Evolutionary conservation across 805 yeast genomes (phyloP), one percentile per base, ranked within the genome.

Genomic region (Candida tammaniensis): DNA sequence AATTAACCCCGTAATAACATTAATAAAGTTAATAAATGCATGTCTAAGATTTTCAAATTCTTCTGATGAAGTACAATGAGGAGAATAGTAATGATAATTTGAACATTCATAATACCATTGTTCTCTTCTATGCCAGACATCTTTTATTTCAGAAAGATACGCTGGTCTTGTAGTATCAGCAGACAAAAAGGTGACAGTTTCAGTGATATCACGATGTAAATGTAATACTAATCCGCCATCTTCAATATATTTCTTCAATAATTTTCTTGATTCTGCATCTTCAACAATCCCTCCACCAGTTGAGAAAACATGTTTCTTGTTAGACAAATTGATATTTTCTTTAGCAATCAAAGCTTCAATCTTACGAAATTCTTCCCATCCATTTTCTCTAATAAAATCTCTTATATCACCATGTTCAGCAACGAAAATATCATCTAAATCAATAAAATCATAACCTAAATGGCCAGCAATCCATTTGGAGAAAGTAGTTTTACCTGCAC

Each of bases 231-330:
- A 72, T 24, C 96, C 95, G 17, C 84, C 85, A 10, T 59, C 43
- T 15, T 62, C 49, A 25, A 57, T 50, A 55, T 78, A 84, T 6
- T 67, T 54, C 47, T 79, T 72, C 55, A 93, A 68, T 6, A 76
- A 45, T 8, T 68, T 68, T 48, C 97, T 75, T 4, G 94, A 78
- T n/a, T 58, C 72, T 6, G 70, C 70, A 24, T 73, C 73, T 60
- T 91, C 98, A 17, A 93, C 95, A 40, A 93, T 70, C 7, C 99
- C 99, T 27, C 99, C 99, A 21, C 99, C 99, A 31, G 96, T 86
- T 0, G 98, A 86, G 35, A 91, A 72, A 15, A 91, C 84, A 49
- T 79, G 68, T 4, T 82, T 82, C 13, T 49, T 51, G 5, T 60
- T 36, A 42, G 57, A 53, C 19, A 66, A 56, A 3, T 54, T 43